These are phyloP conservation scores for Sesbania bispinosa DNA, from an alignment of 306 rosid genomes.

Conservation along the genomic window DNA sequence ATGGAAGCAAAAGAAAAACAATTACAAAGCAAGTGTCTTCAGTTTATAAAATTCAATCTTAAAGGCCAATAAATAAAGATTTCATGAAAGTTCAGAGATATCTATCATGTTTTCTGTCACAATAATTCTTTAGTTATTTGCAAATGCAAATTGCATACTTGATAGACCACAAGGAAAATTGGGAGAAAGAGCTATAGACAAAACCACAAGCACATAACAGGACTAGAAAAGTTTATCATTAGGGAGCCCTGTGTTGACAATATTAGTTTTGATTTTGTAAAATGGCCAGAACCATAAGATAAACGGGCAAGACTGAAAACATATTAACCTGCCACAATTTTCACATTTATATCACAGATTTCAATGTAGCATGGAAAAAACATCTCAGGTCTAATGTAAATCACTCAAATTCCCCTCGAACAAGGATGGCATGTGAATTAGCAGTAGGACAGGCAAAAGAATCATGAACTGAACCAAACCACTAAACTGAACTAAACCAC, in stretches of 20 bases:
- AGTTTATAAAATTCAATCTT: background rate
- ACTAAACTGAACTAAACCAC: background rate
- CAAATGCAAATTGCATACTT: conserved; percentile 8
- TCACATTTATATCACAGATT: background rate
- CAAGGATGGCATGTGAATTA: background rate
- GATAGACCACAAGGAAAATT: conserved; percentile 6
- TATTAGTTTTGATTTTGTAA: background rate
- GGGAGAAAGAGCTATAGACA: conserved; percentile 3
- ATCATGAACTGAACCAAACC: background rate
- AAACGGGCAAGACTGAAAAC: background rate
- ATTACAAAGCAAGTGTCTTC: conserved; percentile 11
- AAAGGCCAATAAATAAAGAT: background rate
- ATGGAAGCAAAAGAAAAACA: background rate
- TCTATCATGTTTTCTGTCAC: background rate
- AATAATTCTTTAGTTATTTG: background rate
- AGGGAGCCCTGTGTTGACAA: background rate
- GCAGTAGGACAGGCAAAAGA: background rate
- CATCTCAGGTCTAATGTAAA: background rate
- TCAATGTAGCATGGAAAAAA: background rate
- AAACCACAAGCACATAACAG: conserved; percentile 1
- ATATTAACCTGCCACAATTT: conserved; percentile 3
- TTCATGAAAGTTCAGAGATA: background rate
- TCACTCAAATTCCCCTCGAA: conserved; percentile 7
- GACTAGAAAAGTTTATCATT: background rate
- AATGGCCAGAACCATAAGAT: background rate